These are phyloP conservation scores for Chalciporus sphaerocephalus DNA, from an alignment of 768 basidiomycete species.

Conservation along the genomic window DNA sequence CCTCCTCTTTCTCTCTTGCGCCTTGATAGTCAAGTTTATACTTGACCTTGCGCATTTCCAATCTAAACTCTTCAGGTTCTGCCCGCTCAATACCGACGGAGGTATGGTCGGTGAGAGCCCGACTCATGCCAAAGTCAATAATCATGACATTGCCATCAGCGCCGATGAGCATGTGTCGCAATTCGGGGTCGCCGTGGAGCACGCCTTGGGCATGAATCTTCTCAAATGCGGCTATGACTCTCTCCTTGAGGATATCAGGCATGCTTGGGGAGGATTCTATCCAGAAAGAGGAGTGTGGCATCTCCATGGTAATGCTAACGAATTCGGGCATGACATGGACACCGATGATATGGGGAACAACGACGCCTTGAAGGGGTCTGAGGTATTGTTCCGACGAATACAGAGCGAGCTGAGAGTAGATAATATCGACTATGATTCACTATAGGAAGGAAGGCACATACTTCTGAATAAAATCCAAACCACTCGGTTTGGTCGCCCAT, in stretches of 20 bases:
- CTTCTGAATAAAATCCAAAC: slow-evolving; percentile 41
- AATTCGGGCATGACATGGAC: slow-evolving; percentile 38
- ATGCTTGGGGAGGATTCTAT: slow-evolving; percentile 55
- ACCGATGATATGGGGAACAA: slow-evolving; percentile 52
- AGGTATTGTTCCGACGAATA: slow-evolving; percentile 47
- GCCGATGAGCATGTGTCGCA: slow-evolving; percentile 52
- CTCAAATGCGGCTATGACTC: slow-evolving; percentile 47
- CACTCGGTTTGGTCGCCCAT: slow-evolving; percentile 30
- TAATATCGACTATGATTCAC: slow-evolving; percentile 8
- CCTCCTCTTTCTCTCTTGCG: slow-evolving; percentile 34
- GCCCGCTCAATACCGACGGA: slow-evolving; percentile 35
- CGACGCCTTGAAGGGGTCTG: slow-evolving; percentile 46
- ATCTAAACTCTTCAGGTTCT: slow-evolving; percentile 37
- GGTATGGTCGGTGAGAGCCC: slow-evolving; percentile 27
- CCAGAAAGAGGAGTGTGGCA: slow-evolving; percentile 59
- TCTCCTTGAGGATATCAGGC: slow-evolving; percentile 50
- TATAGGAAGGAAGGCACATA: slow-evolving; percentile 17
- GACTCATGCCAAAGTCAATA: slow-evolving; percentile 50
- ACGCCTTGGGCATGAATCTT: slow-evolving; percentile 46
- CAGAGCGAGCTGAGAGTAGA: slow-evolving; percentile 42
- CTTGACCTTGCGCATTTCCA: slow-evolving; percentile 55
- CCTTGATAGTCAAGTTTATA: slow-evolving; percentile 47
- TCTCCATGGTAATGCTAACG: slow-evolving; percentile 45
- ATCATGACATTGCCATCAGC: slow-evolving; percentile 51
- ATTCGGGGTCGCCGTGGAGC: slow-evolving; percentile 44